Evolutionary conservation across 768 basidiomycete species (phyloP), one percentile per base, ranked within the genome.

Genomic region (Pleurotus cornucopiae): DNA sequence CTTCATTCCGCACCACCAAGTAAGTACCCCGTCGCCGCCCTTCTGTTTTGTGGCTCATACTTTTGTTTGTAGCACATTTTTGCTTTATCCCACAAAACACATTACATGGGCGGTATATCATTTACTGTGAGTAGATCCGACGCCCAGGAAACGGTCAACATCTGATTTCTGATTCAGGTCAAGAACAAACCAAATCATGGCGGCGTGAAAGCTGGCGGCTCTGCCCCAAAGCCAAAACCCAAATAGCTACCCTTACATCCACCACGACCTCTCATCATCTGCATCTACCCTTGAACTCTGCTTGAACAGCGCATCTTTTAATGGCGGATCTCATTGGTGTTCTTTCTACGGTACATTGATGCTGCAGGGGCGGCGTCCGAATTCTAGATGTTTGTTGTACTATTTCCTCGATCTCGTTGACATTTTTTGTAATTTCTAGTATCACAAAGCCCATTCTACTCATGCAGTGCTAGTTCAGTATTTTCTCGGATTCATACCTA

Each of bases 161-260:
- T 14, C 1, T 3, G 11, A 6, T 21, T 44, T 44, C n/a, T n/a
- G n/a, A 16, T 1, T n/a, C 6, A 53, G 51, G 51, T 53, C n/a
- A 53, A 53, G 51, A 53, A 53, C 51, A 53, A 53, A 53, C 51
- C 51, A 25, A 53, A 53, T 53, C 51, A 53, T 41, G 51, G 51
- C 16, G 51, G 51, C 14, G 51, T 53, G 5, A 53, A 53, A 37
- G 51, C 37, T n/a, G 51, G 51, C 4, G 41, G 41, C 13, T 2
- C n/a, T n/a, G 20, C n/a, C 11, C n/a, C 41, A 2, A 44, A 44
- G 14, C 16, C 25, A n/a, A 49, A 49, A 34, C 48, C 48, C 25
- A 49, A 49, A 49, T 49, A 23, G 23, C 3, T 5, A 0, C 1
- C n/a, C 1, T 23, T 13, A 4, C 26, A 6, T 20, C 7, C 30